Evolutionary conservation across 192 early-diverging fungal species (phyloP), one percentile per base, ranked within the genome.

Genomic region (Coemansia sp.): DNA sequence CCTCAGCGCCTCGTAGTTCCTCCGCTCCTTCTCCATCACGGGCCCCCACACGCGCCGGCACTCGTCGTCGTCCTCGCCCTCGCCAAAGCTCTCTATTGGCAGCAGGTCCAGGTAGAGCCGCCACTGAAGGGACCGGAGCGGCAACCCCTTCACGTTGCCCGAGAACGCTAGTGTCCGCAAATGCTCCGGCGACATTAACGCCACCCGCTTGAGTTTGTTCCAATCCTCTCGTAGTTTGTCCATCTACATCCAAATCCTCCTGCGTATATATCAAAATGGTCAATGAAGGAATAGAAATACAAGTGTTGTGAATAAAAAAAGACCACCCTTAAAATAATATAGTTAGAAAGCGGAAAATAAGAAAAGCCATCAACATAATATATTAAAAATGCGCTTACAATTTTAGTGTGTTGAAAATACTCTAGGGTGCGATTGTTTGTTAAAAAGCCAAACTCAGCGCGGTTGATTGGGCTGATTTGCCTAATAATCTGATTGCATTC

Each of bases 91-190:
- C 67, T 82, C 74, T 19, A 66, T 61, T 8, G 74, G 74, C 19
- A 82, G 62, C 6, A 73, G 18, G 58, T 68, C 79, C 37, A 82
- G 61, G n/a, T 70, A 72, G 6, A 76, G n/a, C 12, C 79, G 73
- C 79, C 79, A 82, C 39, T 71, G 68, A 51, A 82, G 41, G 11
- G 77, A 77, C 47, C 59, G 68, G 36, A 80, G 43, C 12, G 82
- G 77, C 36, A 77, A 45, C 40, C 62, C 36, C 12, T 52, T 56
- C 4, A 39, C 57, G 21, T 39, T 47, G 46, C 42, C 54, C 9
- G 75, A 63, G 62, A 57, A 62, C 42, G 71, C 48, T 40, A 82
- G 43, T 16, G 62, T 37, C 39, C 68, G 73, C 11, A 76, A 62
- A 43, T 69, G 58, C 48, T 51, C 57, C 5, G 66, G 22, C 63